Evolutionary conservation across 768 basidiomycete genomes (phyloP), one percentile per base, ranked within the genome.

Genomic region (Boletus subcaerulescens): DNA sequence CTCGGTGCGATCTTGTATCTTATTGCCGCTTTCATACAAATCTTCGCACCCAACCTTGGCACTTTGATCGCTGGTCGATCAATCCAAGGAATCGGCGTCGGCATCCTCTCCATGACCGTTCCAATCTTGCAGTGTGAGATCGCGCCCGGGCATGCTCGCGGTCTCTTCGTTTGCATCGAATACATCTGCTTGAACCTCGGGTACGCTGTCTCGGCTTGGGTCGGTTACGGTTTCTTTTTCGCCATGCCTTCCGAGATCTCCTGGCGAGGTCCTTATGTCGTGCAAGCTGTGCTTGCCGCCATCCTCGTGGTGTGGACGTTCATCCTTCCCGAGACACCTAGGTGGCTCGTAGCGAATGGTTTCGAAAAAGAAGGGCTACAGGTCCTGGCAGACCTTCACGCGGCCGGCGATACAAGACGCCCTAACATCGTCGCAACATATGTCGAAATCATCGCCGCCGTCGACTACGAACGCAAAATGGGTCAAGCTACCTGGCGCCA

Each of bases 371-470:
- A 83, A 61, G 83, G 79, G 1, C 66, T 83, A 13, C 69, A 63
- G 18, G 74, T 77, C 38, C 73, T 85, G 18, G 82, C 83, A n/a
- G 82, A 85, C 60, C 71, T 85, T 17, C 82, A 85, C 53, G 80
- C 76, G 0, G 65, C 60, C 0, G 82, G 83, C 32, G 77, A 84
- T 60, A 56, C 70, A 12, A 69, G 74, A 56, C 73, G 77, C 60
- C 71, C 69, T 5, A 62, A 65, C 31, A 76, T 83, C 47, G 69
- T 72, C n/a, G 71, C 71, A 38, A 76, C 79, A 10, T 83, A 74
- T 57, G 57, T 63, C 39, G 74, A 77, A 50, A 78, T 80, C 49
- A 71, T 71, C 33, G 71, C 65, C 13, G 71, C 74, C 13, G 68
- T 76, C 43, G 64, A 73, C n/a, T 66, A 66, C 50, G 80, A 79